Conservation (phyloP, 208 protist genomes). For the Leishmania arabica region DNA sequence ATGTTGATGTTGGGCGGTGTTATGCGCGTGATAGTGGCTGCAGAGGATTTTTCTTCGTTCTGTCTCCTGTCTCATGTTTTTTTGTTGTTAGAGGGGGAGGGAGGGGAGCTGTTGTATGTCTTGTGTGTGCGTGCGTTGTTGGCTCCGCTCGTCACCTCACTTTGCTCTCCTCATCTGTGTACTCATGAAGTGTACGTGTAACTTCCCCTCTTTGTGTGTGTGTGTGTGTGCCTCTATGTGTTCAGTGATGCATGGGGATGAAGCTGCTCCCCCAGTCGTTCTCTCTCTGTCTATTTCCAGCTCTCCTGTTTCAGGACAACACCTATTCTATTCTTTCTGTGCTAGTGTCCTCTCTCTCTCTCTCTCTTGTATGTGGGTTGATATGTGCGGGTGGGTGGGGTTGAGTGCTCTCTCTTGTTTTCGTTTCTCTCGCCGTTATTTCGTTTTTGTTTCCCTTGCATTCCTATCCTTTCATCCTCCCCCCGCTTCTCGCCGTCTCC, state of each 20-base stretch:
- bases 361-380: not conserved
- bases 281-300: not conserved
- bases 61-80: not conserved
- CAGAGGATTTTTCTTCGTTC: not conserved
- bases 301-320: not conserved
- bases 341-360: not conserved
- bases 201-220: conserved; percentile 1
- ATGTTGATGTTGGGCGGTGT: not conserved
- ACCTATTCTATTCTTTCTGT: not conserved
- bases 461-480: not conserved
- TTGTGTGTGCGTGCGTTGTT: not conserved
- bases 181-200: not conserved
- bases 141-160: not conserved
- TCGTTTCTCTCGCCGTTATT: not conserved
- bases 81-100: not conserved
- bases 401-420: not conserved
- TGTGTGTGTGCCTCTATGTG: not conserved
- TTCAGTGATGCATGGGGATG: not conserved
- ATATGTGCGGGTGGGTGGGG: not conserved
- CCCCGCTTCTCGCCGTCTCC: not conserved
- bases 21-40: not conserved
- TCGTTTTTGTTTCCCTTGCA: not conserved
- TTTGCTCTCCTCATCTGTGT: not conserved
- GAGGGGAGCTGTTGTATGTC: not conserved
- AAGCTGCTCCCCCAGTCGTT: not conserved